Percentiles rank a stretch among this genome's conserved stretches.
phyloP scores from a whole-genome alignment of 352 stramenopile species.

The Pythium phragmiticola region DNA sequence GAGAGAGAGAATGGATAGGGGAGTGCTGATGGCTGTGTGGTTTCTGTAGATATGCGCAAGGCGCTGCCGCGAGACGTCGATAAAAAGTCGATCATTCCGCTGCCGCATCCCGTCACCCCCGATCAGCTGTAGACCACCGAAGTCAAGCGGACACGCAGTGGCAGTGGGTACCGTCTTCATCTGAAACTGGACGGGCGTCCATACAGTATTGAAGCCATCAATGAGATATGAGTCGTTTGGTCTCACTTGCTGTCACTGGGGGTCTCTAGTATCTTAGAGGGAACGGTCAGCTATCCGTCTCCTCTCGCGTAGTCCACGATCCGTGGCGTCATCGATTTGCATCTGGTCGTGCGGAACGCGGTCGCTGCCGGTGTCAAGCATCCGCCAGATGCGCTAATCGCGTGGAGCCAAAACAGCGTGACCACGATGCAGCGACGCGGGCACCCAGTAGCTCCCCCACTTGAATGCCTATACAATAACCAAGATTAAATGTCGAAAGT shows the following conservation, averaged over 20 bases:
- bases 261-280: no score
- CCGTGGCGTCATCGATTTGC: background rate
- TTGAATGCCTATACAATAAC: conserved; percentile 3
- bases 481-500: background rate
- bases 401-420: background rate
- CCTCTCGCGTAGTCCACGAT: no score
- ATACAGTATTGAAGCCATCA: no score
- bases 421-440: background rate
- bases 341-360: conserved; percentile 3
- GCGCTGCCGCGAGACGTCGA: conserved; percentile 83
- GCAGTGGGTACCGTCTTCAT: no score
- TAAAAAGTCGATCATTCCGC: conserved; percentile 90
- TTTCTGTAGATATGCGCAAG: conserved; percentile 91
- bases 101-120: conserved; percentile 82
- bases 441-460: background rate
- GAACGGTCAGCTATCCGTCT: no score
- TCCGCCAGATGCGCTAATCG: background rate
- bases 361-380: background rate
- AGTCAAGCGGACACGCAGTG: background rate
- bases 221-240: no score
- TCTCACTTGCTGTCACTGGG: no score
- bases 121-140: conserved; percentile 50
- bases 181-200: no score
- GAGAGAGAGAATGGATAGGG: background rate
- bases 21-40: background rate